Evolutionary conservation across 2,329 filamentous ascomycete species (phyloP).

Genomic region (Aspergillus fischeri): DNA sequence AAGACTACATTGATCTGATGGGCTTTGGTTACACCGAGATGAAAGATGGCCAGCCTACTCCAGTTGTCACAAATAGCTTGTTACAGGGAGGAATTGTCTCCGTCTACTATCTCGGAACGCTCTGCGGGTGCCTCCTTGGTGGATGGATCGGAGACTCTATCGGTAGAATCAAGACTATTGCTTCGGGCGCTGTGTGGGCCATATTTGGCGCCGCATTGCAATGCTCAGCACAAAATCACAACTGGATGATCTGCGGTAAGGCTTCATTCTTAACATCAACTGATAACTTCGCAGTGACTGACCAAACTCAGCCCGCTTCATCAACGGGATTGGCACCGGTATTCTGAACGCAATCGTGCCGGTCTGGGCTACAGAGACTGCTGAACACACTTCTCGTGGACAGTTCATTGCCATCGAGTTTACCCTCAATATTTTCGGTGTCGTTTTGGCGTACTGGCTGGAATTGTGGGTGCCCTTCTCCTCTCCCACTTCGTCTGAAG

Average conservation of each 20-base stretch:
- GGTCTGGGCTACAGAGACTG: conserved; percentile 68
- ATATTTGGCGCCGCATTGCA: conserved; percentile 61
- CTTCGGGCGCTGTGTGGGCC: conserved; percentile 54
- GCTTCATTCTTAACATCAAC: not conserved
- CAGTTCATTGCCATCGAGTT: conserved; percentile 69
- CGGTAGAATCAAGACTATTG: conserved; percentile 62
- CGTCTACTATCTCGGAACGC: conserved; percentile 57
- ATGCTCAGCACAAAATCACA: conserved; percentile 59
- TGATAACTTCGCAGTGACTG: not conserved
- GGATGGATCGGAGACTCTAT: conserved; percentile 62
- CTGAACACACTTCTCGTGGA: conserved; percentile 63
- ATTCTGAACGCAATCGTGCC: conserved; percentile 67
- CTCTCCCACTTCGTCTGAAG: not conserved
- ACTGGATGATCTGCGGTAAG: conserved; percentile 67
- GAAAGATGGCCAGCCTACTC: conserved; percentile 39
- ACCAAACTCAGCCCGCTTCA: conserved; percentile 45
- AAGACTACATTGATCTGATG: conserved; percentile 63
- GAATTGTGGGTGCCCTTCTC: conserved; percentile 40
- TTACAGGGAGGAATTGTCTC: conserved; percentile 62
- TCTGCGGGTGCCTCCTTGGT: conserved; percentile 60
- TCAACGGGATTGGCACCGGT: conserved; percentile 65
- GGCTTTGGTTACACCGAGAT: conserved; percentile 58
- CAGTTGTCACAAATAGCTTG: conserved; percentile 56
- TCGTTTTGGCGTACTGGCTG: conserved; percentile 61
- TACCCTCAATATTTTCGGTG: conserved; percentile 68